phyloP scores from a whole-genome alignment of 2,329 filamentous ascomycete species.

The Orbilia oligospora region DNA sequence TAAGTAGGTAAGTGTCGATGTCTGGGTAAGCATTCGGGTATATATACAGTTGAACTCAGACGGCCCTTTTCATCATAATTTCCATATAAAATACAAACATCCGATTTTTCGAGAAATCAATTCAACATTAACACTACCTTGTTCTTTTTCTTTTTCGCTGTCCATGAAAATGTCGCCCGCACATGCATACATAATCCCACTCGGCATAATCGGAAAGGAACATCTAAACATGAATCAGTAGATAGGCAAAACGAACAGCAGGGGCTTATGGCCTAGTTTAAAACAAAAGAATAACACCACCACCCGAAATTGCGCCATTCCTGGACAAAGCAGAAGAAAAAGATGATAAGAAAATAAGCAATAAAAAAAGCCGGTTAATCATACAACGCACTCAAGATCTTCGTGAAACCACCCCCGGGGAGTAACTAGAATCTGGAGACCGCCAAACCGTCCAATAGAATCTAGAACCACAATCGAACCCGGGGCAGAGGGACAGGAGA shows the following conservation, averaged over 20 bases:
- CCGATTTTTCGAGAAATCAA: slow-evolving; percentile 14
- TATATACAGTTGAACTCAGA: slow-evolving; percentile 15
- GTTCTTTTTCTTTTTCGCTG: slow-evolving; percentile 10
- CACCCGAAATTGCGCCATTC: slow-evolving; percentile 37
- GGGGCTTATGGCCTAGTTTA: neutral
- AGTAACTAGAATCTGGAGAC: neutral
- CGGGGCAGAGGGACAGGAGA: neutral
- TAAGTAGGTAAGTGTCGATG: neutral
- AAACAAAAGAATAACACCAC: slow-evolving; percentile 31
- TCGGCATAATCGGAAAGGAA: slow-evolving; percentile 10
- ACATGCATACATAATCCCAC: slow-evolving; percentile 25
- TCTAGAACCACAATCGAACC: neutral
- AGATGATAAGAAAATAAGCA: neutral
- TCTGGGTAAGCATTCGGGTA: neutral
- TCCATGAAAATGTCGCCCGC: slow-evolving; percentile 29
- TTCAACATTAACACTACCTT: slow-evolving; percentile 33
- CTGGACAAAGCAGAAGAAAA: neutral
- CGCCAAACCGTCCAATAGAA: neutral
- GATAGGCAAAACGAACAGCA: neutral
- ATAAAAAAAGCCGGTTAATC: slow-evolving; percentile 8
- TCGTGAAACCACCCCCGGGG: neutral
- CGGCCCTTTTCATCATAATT: neutral
- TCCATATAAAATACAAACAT: slow-evolving; percentile 1
- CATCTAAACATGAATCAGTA: slow-evolving; percentile 5
- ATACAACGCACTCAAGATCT: slow-evolving; percentile 17